These are phyloP conservation scores for Coemansia sp. DNA, from an alignment of 192 early-diverging fungal species.

Conservation along the genomic window DNA sequence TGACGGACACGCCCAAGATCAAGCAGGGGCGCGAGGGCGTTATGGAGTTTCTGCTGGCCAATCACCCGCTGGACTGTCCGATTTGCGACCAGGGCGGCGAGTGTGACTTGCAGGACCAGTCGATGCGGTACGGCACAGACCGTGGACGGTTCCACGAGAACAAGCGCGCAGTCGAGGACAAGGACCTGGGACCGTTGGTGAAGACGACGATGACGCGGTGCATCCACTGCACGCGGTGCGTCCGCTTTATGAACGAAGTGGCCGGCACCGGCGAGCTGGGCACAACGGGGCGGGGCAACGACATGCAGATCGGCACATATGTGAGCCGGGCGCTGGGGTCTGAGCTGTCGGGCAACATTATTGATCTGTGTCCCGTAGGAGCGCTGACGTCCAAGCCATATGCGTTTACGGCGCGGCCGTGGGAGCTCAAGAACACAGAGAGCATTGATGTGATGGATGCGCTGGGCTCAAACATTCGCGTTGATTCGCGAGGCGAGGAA, in stretches of 20 bases:
- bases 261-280: conserved; percentile 94
- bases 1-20: conserved; percentile 91
- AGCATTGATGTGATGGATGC: conserved; percentile 94
- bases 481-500: conserved; percentile 94
- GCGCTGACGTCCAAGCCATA: conserved; percentile 97
- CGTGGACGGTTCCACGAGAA: conserved; percentile 88
- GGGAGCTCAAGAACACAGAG: conserved; percentile 96
- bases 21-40: conserved; percentile 95
- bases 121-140: conserved; percentile 92
- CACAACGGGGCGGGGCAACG: conserved; percentile 92
- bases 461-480: conserved; percentile 91
- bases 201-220: conserved; percentile 97
- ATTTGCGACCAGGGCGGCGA: conserved; percentile 99
- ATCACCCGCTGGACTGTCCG: conserved; percentile 98
- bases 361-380: conserved; percentile 98
- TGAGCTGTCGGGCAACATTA: conserved; percentile 96
- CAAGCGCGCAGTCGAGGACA: conserved; percentile 97
- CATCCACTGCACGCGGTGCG: conserved; percentile 99
- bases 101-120: conserved; percentile 98
- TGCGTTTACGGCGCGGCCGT: conserved; percentile 88
- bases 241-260: conserved; percentile 97
- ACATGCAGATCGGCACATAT: conserved; percentile 98
- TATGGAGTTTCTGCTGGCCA: conserved; percentile 91
- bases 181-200: conserved; percentile 93
- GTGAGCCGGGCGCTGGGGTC: conserved; percentile 82